Conservation (phyloP, 2,329 filamentous ascomycete genomes). For the Cercospora sesami region DNA sequence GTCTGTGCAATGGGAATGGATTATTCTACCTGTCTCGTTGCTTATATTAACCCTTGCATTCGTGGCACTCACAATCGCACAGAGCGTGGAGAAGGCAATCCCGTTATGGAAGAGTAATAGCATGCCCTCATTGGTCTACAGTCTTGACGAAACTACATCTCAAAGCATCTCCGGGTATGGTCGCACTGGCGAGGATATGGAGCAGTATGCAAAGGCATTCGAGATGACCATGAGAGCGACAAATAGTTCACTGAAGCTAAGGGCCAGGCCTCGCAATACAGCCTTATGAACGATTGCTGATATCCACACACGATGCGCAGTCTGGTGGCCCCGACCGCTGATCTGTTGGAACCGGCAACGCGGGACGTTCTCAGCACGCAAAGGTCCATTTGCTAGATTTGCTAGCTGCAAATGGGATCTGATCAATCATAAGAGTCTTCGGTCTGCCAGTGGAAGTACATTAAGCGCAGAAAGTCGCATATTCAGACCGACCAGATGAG, state of each 20-base stretch:
- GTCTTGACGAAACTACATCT: slow-evolving; percentile 9
- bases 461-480: too few relatives aligned
- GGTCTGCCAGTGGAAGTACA: too few relatives aligned
- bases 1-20: slow-evolving; percentile 20
- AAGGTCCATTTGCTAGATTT: too few relatives aligned
- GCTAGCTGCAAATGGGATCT: too few relatives aligned
- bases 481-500: too few relatives aligned
- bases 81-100: background rate
- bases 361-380: too few relatives aligned
- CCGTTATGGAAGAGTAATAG: slow-evolving; percentile 24
- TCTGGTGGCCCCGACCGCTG: too few relatives aligned
- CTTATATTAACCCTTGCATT: slow-evolving; percentile 16
- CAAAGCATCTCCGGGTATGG: background rate
- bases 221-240: slow-evolving; percentile 3
- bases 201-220: slow-evolving; percentile 4
- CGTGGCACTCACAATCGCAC: slow-evolving; percentile 2
- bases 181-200: background rate
- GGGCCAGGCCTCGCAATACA: background rate
- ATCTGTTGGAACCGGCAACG: too few relatives aligned
- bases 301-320: too few relatives aligned
- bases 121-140: slow-evolving; percentile 18
- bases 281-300: too few relatives aligned
- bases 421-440: too few relatives aligned
- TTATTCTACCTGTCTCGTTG: slow-evolving; percentile 12
- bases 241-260: background rate